Evolutionary conservation across 495 filamentous ascomycete species (phyloP), one percentile per base, ranked within the genome.

Genomic region (Aspergillus ostianus): DNA sequence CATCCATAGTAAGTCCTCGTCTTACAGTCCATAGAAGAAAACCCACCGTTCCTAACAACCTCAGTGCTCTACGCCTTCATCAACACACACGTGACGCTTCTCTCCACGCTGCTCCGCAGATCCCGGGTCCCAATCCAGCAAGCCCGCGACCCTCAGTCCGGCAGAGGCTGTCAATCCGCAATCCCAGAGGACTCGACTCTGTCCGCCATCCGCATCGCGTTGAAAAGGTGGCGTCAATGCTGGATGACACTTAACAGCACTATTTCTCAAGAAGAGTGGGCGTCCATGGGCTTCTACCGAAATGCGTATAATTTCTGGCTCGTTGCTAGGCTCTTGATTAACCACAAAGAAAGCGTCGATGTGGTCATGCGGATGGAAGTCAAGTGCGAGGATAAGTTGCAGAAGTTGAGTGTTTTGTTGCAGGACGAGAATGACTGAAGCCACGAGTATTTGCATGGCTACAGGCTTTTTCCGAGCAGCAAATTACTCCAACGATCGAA

Each of bases 331-430:
- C 61, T 80, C 4, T 69, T 80, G 2, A 76, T 78, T 52, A 80
- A 76, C n/a, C 73, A 75, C n/a, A 78, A 78, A 55, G 71, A 77
- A 57, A 73, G 73, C 21, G 71, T 80, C 17, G 77, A 80, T 46
- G 73, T 80, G 17, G 67, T 80, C 2, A 77, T 80, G 75, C 67
- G 65, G 45, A 77, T 79, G 75, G 77, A 80, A 53, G 76, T 80
- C n/a, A 70, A 73, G 51, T 80, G 77, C 19, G 76, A 78, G 55
- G 77, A 80, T 56, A 80, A 80, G 58, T 58, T 80, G 26, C 67
- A 77, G 58, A 76, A 77, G 60, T 59, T 80, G 53, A 77, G 74
- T 46, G 75, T 80, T 2, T 58, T 80, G 23, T 54, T 80, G n/a
- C 58, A 66, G 53, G 76, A 80, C 60, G 76, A 80, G 13, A 66